Evolutionary conservation across 805 yeast genomes (phyloP).

Genomic region (Yarrowia yakushimensis): DNA sequence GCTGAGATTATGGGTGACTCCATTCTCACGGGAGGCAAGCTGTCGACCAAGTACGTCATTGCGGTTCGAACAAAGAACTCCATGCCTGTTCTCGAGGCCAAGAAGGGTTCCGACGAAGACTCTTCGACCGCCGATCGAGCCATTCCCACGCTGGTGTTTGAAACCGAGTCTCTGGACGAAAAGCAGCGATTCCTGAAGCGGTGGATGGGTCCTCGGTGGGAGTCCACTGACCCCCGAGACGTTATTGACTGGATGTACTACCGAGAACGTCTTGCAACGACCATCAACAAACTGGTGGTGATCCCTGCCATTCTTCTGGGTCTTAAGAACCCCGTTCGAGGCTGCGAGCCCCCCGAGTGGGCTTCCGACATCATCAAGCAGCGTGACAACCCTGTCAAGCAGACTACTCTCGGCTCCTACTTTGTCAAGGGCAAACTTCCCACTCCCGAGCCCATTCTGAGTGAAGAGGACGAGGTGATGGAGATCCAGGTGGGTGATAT

Average conservation of each 20-base stretch:
- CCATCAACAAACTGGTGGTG: conserved; percentile 88
- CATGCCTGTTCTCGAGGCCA: not conserved
- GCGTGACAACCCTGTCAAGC: conserved; percentile 67
- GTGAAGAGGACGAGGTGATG: conserved; percentile 25
- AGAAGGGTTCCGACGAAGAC: conserved; percentile 39
- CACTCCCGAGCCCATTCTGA: conserved; percentile 38
- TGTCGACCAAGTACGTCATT: conserved; percentile 91
- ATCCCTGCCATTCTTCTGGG: conserved; percentile 96
- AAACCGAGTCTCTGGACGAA: conserved; percentile 62
- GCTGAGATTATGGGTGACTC: conserved; percentile 95
- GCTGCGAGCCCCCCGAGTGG: conserved; percentile 96
- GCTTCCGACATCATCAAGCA: conserved; percentile 58
- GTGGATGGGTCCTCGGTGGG: conserved; percentile 82
- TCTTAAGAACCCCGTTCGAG: conserved; percentile 85
- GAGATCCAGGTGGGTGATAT: conserved; percentile 50
- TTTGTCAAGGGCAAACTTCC: conserved; percentile 44
- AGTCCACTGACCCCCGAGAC: conserved; percentile 78
- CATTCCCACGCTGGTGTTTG: conserved; percentile 90
- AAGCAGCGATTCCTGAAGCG: conserved; percentile 69
- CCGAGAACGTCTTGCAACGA: conserved; percentile 84
- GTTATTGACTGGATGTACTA: conserved; percentile 94
- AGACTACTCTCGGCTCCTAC: conserved; percentile 58
- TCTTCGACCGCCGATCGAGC: conserved; percentile 97
- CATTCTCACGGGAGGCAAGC: conserved; percentile 94
- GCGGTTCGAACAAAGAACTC: conserved; percentile 60